Evolutionary conservation across 1,284 basidiomycete species (phyloP), one percentile per base, ranked within the genome.

Genomic region (Malassezia globosa): DNA sequence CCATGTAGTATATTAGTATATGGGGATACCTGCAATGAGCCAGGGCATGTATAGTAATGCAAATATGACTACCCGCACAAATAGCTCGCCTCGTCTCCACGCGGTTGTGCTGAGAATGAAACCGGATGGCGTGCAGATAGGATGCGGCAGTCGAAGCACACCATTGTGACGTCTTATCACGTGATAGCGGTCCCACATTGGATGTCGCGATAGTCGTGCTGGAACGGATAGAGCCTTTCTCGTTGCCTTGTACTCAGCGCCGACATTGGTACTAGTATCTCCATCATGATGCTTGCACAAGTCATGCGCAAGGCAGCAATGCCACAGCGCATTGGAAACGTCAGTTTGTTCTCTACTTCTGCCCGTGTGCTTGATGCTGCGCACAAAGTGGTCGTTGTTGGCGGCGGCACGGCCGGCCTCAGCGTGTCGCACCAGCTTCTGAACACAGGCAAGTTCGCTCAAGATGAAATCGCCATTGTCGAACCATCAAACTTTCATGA

Each of bases 361-460:
- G 29, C 40, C 0, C 23, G 23, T 14, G 21, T 25, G 3, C 10
- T 21, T 18, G 39, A 52, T 42, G 50, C 50, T 18, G 39, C 44
- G 7, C 61, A 64, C 58, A 64, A 61, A 50, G 61, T 74, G 23
- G 60, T 74, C 31, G 58, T 74, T 38, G 66, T 74, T 25, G 73
- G 73, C 21, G 72, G 63, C 14, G 73, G 73, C 7, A 63, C 73
- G 0, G 73, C 68, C 5, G 73, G 73, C 25, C 61, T 68, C 37
- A 59, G 69, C 19, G 69, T 72, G 18, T 61, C 70, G 3, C 64
- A 72, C 7, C 71, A 74, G 55, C 61, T 96, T 37, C 84, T 83
- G 72, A 78, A 57, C 18, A 53, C 58, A 6, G 56, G 56, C 37
- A 35, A 38, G 21, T 61, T 65, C 29, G 42, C 46, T 23, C 40